Percentiles rank a stretch among this genome's conserved stretches.
These are phyloP conservation scores for Xanthoceras sorbifolium DNA, from an alignment of 345 rosid species.

Conservation along the genomic window DNA sequence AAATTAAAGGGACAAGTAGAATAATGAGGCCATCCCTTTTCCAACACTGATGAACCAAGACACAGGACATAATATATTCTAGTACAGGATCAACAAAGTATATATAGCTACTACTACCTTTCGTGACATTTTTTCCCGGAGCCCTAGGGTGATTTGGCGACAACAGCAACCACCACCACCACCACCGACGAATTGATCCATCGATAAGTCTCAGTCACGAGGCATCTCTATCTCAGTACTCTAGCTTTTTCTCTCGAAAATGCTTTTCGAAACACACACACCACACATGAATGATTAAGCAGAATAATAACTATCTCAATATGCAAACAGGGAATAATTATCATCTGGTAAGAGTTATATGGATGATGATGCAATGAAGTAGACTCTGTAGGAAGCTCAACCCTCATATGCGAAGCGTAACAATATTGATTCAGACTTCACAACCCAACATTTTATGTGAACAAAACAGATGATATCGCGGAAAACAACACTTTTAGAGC, in stretches of 20 bases:
- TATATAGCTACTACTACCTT: neutral
- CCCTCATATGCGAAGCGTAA: no score
- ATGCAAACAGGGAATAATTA: neutral
- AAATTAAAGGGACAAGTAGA: no score
- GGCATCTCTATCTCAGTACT: neutral
- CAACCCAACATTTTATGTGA: neutral
- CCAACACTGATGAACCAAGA: no score
- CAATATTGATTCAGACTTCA: no score
- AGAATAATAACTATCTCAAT: neutral
- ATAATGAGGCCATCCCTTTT: no score
- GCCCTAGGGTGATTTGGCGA: neutral
- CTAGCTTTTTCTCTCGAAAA: neutral
- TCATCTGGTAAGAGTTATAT: neutral
- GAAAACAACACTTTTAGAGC: neutral
- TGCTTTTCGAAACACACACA: neutral
- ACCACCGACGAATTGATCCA: neutral
- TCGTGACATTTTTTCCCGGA: neutral
- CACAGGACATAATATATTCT: no score
- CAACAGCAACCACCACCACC: neutral
- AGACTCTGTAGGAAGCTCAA: no score
- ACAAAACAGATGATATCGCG: neutral
- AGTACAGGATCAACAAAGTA: neutral
- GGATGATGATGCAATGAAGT: neutral
- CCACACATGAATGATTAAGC: neutral
- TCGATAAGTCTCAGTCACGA: neutral